Evolutionary conservation across 768 basidiomycete genomes (phyloP).

Genomic region (Tylopilus sp.): DNA sequence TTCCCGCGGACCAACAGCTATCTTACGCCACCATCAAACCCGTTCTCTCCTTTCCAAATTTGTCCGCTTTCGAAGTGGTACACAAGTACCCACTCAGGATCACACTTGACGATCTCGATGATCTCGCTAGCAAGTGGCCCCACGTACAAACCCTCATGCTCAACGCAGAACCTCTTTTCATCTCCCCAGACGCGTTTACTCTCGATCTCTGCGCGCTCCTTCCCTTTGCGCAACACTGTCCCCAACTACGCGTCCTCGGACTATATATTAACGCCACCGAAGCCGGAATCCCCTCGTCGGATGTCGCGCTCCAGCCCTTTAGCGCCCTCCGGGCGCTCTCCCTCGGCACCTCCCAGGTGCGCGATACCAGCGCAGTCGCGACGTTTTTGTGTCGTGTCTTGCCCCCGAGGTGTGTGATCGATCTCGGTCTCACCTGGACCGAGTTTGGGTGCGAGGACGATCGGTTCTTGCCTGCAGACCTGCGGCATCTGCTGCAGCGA

Average conservation of each 20-base stretch:
- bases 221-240: slow-evolving; percentile 41
- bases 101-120: slow-evolving; percentile 41
- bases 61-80: slow-evolving; percentile 33
- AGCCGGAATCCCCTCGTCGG: slow-evolving; percentile 12
- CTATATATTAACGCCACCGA: slow-evolving; percentile 37
- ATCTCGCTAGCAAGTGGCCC: slow-evolving; percentile 45
- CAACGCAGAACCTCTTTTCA: slow-evolving; percentile 44
- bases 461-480: slow-evolving; percentile 5
- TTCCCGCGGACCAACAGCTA: slow-evolving; percentile 27
- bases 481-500: slow-evolving; percentile 5
- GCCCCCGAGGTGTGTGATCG: slow-evolving; percentile 41
- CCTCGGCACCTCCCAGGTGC: slow-evolving; percentile 49
- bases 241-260: slow-evolving; percentile 34
- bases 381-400: slow-evolving; percentile 53
- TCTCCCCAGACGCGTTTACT: slow-evolving; percentile 8
- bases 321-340: slow-evolving; percentile 29
- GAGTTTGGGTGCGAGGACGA: slow-evolving; percentile 15
- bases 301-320: slow-evolving; percentile 17
- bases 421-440: slow-evolving; percentile 49
- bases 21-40: slow-evolving; percentile 37
- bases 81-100: slow-evolving; percentile 33
- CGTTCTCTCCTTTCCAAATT: slow-evolving; percentile 29
- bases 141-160: slow-evolving; percentile 42
- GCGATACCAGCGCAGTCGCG: slow-evolving; percentile 42
- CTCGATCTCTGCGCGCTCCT: slow-evolving; percentile 40